Percentiles rank a stretch among this genome's conserved stretches.
These are phyloP conservation scores for Cucurbita argyrosperma DNA, from an alignment of 306 rosid genomes.

Conservation along the genomic window DNA sequence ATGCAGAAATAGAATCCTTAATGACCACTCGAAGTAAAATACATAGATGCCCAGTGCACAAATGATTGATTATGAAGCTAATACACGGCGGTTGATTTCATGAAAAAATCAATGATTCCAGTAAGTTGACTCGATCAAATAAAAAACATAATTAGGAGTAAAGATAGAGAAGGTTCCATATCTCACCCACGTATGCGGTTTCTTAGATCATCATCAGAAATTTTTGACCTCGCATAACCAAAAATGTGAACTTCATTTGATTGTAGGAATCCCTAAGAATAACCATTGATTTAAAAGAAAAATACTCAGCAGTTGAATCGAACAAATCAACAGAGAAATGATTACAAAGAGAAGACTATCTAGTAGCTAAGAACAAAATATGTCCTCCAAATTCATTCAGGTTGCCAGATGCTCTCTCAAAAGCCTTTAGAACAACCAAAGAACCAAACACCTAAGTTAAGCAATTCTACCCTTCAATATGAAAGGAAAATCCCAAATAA, in stretches of 20 bases:
- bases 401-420: background rate
- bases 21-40: no score
- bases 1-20: no score
- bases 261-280: slow-evolving; percentile 58
- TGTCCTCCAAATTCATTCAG: background rate
- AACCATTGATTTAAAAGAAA: background rate
- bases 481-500: background rate
- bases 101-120: background rate
- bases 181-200: slow-evolving; percentile 65
- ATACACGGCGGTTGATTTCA: background rate
- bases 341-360: background rate
- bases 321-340: background rate
- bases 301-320: background rate
- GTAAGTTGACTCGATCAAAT: background rate
- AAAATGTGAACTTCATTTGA: slow-evolving; percentile 69
- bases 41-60: no score
- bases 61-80: no score
- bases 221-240: slow-evolving; percentile 91
- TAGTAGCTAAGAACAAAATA: background rate
- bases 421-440: background rate
- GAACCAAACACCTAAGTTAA: background rate
- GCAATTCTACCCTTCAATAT: background rate
- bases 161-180: background rate
- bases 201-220: slow-evolving; percentile 69
- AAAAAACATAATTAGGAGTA: background rate